phyloP scores from a whole-genome alignment of 768 basidiomycete genomes.

The Tulasnella sp. region DNA sequence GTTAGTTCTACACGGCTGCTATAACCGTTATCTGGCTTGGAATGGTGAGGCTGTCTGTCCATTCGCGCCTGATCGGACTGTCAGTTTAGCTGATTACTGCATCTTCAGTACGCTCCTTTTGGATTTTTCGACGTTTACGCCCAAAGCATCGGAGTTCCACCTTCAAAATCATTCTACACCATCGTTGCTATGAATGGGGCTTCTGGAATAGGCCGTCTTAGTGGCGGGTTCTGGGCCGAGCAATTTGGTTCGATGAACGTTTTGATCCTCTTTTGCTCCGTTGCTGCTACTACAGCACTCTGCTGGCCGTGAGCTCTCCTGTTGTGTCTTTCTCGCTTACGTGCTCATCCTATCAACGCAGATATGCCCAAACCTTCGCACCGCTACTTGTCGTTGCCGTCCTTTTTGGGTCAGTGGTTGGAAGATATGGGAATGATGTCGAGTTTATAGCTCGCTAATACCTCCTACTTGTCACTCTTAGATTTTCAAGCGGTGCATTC shows the following conservation, averaged over 20 bases:
- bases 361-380: conserved; percentile 37
- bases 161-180: conserved; percentile 31
- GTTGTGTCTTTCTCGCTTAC: neutral
- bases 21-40: conserved; percentile 21
- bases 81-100: neutral
- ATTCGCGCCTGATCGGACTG: neutral
- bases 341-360: neutral
- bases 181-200: conserved; percentile 35
- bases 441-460: neutral
- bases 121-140: conserved; percentile 44
- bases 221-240: conserved; percentile 36
- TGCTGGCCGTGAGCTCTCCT: conserved; percentile 59
- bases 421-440: neutral
- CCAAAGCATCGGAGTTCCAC: conserved; percentile 33
- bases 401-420: conserved; percentile 56
- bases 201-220: conserved; percentile 37
- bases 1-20: conserved; percentile 10
- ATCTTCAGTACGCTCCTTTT: conserved; percentile 20
- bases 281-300: conserved; percentile 58
- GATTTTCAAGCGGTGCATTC: conserved; percentile 60
- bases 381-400: conserved; percentile 53
- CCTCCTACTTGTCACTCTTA: conserved; percentile 33
- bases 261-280: conserved; percentile 58
- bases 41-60: neutral
- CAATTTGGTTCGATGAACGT: conserved; percentile 57